Evolutionary conservation across 164 flowering plant genomes (phyloP), one percentile per base, ranked within the genome.

Genomic region (Dillenia suffruticosa): DNA sequence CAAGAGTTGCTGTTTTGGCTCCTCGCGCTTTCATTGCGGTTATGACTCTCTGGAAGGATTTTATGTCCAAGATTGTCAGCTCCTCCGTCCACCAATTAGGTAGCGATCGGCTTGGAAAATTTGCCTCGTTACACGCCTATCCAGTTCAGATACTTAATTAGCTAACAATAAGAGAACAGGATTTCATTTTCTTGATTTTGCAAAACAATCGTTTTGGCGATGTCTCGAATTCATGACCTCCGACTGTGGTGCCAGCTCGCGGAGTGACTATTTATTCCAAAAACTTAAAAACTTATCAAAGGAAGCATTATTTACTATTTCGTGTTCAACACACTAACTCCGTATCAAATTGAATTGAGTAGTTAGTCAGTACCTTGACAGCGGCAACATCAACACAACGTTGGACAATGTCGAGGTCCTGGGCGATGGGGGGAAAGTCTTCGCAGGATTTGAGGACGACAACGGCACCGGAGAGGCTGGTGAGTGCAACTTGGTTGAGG

Each of bases 31-130:
- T 89, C 92, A 94, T 84, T 43, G 80, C 64, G 1, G 77, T n/a
- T 9, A 89, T 57, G 47, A 94, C 60, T 68, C 66, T 83, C 26
- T 64, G 64, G 61, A 91, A 81, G 57, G 75, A 81, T 6, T 53
- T 56, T 13, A 89, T 69, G 64, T 79, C 76, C 7, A 91, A 59
- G 57, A 84, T 75, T 1, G 88, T 57, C 2, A 94, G 76, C 72
- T 94, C 99, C 53, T 84, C 90, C 5, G 87, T 80, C 98, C 99
- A 94, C 97, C 97, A 91, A 58, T 86, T 89, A 3, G 90, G 77
- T 0, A 95, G 97, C 1, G 88, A 71, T 1, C 90, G 85, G 65
- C 85, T 83, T 0, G 96, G 93, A 59, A 89, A 94, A 55, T 77
- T 87, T 0, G 92, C 90, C 74, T 94, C 97, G 43, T 68, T 82